A percentile compares a stretch with the other conserved stretches of the same genome.
Conservation (phyloP, 768 basidiomycete species). For the Boletus reticulatus region DNA sequence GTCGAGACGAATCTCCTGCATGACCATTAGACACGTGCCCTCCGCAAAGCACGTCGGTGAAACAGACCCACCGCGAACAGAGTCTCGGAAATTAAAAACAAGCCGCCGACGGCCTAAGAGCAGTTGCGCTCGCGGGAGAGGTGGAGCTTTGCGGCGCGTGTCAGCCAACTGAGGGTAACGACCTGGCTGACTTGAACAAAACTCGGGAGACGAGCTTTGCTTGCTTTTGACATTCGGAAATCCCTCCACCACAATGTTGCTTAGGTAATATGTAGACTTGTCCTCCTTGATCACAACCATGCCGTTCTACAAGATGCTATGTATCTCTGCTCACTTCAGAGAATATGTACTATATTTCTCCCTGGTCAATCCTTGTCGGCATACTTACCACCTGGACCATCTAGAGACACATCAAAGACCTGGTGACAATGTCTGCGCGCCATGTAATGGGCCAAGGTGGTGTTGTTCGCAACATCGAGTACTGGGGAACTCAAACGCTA, state of each 20-base stretch:
- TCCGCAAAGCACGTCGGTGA: not conserved
- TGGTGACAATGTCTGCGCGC: slow-evolving; percentile 67
- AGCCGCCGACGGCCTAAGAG: slow-evolving; percentile 11
- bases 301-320: slow-evolving; percentile 88
- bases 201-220: not conserved
- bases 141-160: not conserved
- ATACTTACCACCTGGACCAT: not conserved
- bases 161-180: not conserved
- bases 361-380: not conserved
- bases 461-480: slow-evolving; percentile 77
- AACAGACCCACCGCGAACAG: slow-evolving; percentile 5
- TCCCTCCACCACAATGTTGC: not conserved
- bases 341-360: slow-evolving; percentile 48
- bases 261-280: slow-evolving; percentile 14
- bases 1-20: not conserved
- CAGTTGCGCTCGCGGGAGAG: not conserved
- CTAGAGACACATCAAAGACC: slow-evolving; percentile 70
- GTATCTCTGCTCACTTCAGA: slow-evolving; percentile 72
- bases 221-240: not conserved
- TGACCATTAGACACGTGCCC: slow-evolving; percentile 6
- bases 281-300: slow-evolving; percentile 36
- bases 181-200: not conserved
- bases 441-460: slow-evolving; percentile 76
- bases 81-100: slow-evolving; percentile 26
- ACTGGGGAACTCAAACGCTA: slow-evolving; percentile 68